A percentile compares a stretch with the other conserved stretches of the same genome.
Conservation (phyloP, 345 rosid genomes). For the Lumnitzera littorea region DNA sequence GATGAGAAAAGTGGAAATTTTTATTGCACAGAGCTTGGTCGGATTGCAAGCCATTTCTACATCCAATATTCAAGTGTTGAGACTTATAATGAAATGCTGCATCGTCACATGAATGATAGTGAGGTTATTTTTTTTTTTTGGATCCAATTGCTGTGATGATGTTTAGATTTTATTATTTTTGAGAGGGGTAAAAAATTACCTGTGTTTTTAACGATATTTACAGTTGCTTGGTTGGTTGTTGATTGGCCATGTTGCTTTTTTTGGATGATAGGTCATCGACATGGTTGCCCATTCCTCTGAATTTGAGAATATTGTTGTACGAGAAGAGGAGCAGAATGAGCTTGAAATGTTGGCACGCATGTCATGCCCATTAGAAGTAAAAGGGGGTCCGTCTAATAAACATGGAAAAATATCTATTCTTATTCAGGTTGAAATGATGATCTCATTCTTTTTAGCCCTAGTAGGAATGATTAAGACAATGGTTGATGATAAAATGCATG, state of each 20-base stretch:
- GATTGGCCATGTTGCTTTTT: conserved; percentile 1
- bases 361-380: conserved; percentile 81
- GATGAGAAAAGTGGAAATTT: conserved; percentile 99
- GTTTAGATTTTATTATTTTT: no score
- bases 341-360: conserved; percentile 69
- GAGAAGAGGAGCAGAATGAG: conserved; percentile 98
- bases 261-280: conserved; percentile 56
- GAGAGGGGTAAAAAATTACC: no score
- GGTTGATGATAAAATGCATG: neutral
- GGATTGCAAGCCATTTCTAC: conserved; percentile 97
- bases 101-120: conserved; percentile 87
- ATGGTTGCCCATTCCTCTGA: conserved; percentile 98
- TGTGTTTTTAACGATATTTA: neutral
- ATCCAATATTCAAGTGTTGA: conserved; percentile 97
- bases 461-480: neutral
- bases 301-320: conserved; percentile 90
- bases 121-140: conserved; percentile 46
- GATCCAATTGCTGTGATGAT: neutral
- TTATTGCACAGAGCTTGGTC: conserved; percentile 97
- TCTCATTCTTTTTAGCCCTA: neutral
- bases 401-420: conserved; percentile 96
- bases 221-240: no score
- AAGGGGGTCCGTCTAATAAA: conserved; percentile 90
- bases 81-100: conserved; percentile 92
- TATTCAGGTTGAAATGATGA: conserved; percentile 55